Conservation (phyloP, 331 rosid species). For the Rhamnella rubrinervis region DNA sequence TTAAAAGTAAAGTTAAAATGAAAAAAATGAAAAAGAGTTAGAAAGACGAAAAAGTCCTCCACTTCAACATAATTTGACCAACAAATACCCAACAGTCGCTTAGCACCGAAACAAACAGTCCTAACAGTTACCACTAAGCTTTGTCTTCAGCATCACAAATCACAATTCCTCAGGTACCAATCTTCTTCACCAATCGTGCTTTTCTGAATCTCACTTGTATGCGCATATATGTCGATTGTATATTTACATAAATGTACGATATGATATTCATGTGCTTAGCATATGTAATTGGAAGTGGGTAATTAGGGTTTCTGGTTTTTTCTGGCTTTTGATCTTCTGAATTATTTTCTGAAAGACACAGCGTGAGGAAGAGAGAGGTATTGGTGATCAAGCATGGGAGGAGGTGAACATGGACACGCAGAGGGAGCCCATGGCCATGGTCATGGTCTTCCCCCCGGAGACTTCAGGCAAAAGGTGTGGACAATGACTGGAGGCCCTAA, state of each 20-base stretch:
- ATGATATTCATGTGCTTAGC: background rate
- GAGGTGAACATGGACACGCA: conserved; percentile 62
- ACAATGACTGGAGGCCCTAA: conserved; percentile 89
- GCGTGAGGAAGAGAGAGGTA: too few relatives aligned
- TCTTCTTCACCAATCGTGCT: background rate
- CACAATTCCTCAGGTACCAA: conserved; percentile 1
- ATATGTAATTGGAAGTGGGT: background rate
- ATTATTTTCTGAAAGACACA: background rate
- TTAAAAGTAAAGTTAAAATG: too few relatives aligned
- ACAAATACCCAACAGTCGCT: background rate
- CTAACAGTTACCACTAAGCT: background rate
- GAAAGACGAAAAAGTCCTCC: conserved; percentile 7
- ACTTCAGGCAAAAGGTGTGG: conserved; percentile 92
- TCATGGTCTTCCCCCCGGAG: conserved; percentile 42
- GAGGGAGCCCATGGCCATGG: conserved; percentile 10
- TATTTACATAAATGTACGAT: background rate
- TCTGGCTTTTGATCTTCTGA: conserved; percentile 3
- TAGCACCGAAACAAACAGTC: background rate
- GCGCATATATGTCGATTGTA: background rate
- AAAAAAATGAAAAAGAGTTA: too few relatives aligned
- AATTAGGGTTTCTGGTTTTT: conserved; percentile 20
- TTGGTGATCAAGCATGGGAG: conserved; percentile 62
- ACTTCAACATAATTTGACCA: background rate
- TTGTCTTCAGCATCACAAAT: background rate
- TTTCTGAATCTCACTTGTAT: background rate